Conservation (phyloP, 352 stramenopile genomes). For the Pythium guiyangense region DNA sequence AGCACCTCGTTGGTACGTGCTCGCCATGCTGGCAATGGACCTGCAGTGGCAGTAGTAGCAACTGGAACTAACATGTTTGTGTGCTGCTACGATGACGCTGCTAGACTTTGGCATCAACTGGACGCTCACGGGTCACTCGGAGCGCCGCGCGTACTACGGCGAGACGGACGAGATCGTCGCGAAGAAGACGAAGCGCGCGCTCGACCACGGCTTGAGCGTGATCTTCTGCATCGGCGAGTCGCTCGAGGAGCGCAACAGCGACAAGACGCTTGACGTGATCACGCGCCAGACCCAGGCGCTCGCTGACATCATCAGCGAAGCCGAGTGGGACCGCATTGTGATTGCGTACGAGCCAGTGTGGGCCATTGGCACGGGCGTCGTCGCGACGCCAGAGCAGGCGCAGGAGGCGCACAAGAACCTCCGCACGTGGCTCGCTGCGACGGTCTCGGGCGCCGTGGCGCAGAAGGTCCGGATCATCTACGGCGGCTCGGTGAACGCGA, state of each 20-base stretch:
- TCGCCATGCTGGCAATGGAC: no score
- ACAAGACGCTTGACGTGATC: slow-evolving; percentile 78
- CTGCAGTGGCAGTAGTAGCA: no score
- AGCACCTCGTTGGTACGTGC: slow-evolving; percentile 84
- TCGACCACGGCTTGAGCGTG: slow-evolving; percentile 65
- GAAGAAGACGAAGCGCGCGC: slow-evolving; percentile 64
- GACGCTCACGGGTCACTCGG: slow-evolving; percentile 91
- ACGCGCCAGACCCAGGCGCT: slow-evolving; percentile 87
- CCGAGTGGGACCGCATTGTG: slow-evolving; percentile 56
- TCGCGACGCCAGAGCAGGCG: slow-evolving; percentile 85
- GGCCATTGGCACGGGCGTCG: slow-evolving; percentile 90
- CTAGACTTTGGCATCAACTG: slow-evolving; percentile 68
- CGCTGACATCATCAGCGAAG: slow-evolving; percentile 61
- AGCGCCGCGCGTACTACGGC: slow-evolving; percentile 89
- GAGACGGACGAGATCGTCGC: slow-evolving; percentile 86
- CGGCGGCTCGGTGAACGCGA: slow-evolving; percentile 65
- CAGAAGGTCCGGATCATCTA: slow-evolving; percentile 54
- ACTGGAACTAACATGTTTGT: no score
- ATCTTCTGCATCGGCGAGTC: slow-evolving; percentile 92
- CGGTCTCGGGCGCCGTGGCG: slow-evolving; percentile 38
- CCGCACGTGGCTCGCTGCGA: slow-evolving; percentile 31
- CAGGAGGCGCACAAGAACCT: slow-evolving; percentile 69
- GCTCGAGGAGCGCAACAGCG: slow-evolving; percentile 57
- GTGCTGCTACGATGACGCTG: no score
- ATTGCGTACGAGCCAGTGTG: slow-evolving; percentile 92